Conservation (phyloP, 768 basidiomycete species). For the Xerocomellus chrysenteron region DNA sequence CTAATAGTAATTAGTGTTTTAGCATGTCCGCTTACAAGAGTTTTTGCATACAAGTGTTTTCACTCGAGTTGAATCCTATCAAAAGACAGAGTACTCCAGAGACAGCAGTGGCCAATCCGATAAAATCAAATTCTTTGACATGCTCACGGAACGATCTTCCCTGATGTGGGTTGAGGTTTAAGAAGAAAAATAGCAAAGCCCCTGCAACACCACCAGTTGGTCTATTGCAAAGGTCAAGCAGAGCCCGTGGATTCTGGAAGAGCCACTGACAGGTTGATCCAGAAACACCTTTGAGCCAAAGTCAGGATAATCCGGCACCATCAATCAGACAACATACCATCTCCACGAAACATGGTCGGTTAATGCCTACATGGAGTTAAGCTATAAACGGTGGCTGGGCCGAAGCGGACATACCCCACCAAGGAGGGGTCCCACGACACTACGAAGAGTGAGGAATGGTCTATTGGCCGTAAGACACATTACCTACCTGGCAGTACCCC, state of each 20-base stretch:
- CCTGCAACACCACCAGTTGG: slow-evolving; percentile 38
- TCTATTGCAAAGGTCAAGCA: slow-evolving; percentile 16
- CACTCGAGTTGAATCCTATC: slow-evolving; percentile 38
- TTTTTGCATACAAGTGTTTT: slow-evolving; percentile 30
- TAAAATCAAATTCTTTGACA: slow-evolving; percentile 38
- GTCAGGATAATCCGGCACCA: not conserved
- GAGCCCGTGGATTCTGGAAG: not conserved
- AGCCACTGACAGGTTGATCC: slow-evolving; percentile 33
- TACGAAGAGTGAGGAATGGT: slow-evolving; percentile 4
- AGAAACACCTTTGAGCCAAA: slow-evolving; percentile 33
- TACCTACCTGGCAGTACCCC: slow-evolving; percentile 39
- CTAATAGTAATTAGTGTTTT: slow-evolving; percentile 14
- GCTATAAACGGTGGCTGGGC: not conserved
- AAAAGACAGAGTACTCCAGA: slow-evolving; percentile 38
- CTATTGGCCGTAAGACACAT: not conserved
- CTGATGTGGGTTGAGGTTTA: slow-evolving; percentile 37
- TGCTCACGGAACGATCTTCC: slow-evolving; percentile 33
- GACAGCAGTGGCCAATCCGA: slow-evolving; percentile 37
- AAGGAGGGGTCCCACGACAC: slow-evolving; percentile 44
- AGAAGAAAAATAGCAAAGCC: slow-evolving; percentile 32
- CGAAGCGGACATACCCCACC: slow-evolving; percentile 31
- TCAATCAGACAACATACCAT: slow-evolving; percentile 29
- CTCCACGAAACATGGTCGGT: slow-evolving; percentile 40
- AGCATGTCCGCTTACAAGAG: not conserved
- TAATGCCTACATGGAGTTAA: slow-evolving; percentile 23